A percentile compares a stretch with the other conserved stretches of the same genome.
These are phyloP conservation scores for Corymbia calophylla DNA, from an alignment of 441 rosid species.

Conservation along the genomic window DNA sequence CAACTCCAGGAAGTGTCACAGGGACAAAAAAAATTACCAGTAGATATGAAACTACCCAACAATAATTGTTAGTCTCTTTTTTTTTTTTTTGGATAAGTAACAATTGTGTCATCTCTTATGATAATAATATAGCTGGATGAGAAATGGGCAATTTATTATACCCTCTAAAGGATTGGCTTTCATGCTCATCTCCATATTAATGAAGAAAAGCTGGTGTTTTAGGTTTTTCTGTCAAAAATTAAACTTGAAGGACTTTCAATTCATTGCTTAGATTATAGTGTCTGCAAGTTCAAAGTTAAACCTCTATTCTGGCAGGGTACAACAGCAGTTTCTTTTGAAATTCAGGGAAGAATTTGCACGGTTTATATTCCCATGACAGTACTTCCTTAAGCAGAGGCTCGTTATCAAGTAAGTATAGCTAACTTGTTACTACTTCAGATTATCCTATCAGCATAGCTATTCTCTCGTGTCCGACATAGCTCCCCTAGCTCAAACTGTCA, in stretches of 20 bases:
- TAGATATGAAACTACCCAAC: background rate
- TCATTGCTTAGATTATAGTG: background rate
- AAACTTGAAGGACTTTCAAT: background rate
- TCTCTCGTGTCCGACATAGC: background rate
- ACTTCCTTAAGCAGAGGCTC: background rate
- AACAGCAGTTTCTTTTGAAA: background rate
- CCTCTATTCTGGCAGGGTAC: background rate
- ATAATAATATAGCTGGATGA: background rate
- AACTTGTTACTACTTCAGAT: background rate
- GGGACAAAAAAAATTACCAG: background rate
- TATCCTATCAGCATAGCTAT: background rate
- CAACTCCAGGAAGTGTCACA: background rate
- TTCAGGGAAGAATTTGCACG: background rate
- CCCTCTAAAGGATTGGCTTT: background rate
- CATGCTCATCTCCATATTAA: background rate
- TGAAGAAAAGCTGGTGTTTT: background rate
- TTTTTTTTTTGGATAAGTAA: background rate
- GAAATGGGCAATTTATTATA: background rate
- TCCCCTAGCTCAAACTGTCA: background rate
- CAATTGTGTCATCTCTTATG: background rate
- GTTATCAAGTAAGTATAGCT: background rate
- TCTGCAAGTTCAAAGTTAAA: background rate
- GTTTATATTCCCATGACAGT: background rate
- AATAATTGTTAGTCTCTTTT: background rate
- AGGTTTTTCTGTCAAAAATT: background rate